A percentile compares a stretch with the other conserved stretches of the same genome.
Evolutionary conservation across 148 eudicot species (phyloP).

Genomic region (Salicornia ramosissima): DNA sequence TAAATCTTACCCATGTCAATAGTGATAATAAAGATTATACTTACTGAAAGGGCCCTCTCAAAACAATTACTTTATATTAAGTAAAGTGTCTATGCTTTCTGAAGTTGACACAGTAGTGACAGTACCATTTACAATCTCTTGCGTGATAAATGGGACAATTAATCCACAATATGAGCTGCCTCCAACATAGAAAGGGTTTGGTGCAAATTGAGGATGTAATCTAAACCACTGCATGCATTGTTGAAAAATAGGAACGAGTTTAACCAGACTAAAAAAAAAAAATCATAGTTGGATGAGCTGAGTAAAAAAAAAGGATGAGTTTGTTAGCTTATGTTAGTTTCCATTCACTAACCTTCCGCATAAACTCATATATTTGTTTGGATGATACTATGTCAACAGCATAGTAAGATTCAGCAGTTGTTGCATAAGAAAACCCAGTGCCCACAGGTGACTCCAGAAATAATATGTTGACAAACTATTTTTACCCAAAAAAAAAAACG

Average conservation of each 20-base stretch:
- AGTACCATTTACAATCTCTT: conserved; percentile 7
- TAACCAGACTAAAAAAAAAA: neutral
- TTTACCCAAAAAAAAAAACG: too few relatives aligned
- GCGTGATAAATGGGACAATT: conserved; percentile 2
- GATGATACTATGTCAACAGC: neutral
- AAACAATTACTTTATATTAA: too few relatives aligned
- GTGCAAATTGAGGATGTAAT: conserved; percentile 4
- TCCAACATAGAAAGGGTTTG: conserved; percentile 2
- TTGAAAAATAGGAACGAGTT: neutral
- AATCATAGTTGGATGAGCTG: neutral
- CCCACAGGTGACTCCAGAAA: conserved; percentile 12
- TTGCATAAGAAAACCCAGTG: conserved; percentile 8
- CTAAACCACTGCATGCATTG: neutral
- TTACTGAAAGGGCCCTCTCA: too few relatives aligned
- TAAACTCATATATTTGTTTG: conserved; percentile 9
- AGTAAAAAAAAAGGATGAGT: neutral
- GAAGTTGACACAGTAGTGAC: neutral
- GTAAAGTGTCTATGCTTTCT: neutral
- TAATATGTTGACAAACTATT: conserved; percentile 2
- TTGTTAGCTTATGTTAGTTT: neutral
- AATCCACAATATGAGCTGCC: conserved; percentile 14
- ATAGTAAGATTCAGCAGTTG: conserved; percentile 6
- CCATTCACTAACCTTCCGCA: conserved; percentile 3
- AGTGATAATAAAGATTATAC: too few relatives aligned
- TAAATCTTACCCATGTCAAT: too few relatives aligned